Evolutionary conservation across 2,329 filamentous ascomycete genomes (phyloP).

Genomic region (Fusarium siculi): DNA sequence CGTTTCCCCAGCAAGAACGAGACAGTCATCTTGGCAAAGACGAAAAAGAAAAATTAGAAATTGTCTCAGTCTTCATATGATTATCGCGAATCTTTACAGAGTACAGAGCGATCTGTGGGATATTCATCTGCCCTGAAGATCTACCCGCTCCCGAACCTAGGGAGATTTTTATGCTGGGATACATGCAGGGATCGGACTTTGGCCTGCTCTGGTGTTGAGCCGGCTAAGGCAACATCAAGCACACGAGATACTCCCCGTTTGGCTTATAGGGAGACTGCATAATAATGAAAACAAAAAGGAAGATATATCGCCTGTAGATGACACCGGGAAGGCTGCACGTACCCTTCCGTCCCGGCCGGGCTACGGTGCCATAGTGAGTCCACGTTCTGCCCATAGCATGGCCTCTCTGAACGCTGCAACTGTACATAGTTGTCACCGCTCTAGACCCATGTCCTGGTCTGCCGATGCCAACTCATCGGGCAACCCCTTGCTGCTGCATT

Average conservation of each 20-base stretch:
- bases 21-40: neutral
- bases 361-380: constrained; percentile 10
- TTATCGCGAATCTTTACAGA: constrained; percentile 4
- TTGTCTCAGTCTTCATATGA: constrained; percentile 21
- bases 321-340: neutral
- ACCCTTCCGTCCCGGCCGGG: constrained; percentile 14
- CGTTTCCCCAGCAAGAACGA: neutral
- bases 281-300: neutral
- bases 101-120: neutral
- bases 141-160: constrained; percentile 33
- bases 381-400: constrained; percentile 22
- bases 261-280: constrained; percentile 4
- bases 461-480: constrained; percentile 32
- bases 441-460: constrained; percentile 12
- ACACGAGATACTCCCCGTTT: neutral
- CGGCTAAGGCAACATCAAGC: constrained; percentile 1
- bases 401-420: neutral
- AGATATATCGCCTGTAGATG: neutral
- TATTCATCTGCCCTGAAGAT: constrained; percentile 25
- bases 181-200: constrained; percentile 14
- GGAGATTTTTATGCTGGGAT: constrained; percentile 10
- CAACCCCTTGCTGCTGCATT: constrained; percentile 16
- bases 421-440: constrained; percentile 20
- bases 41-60: neutral
- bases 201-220: constrained; percentile 5